These are phyloP conservation scores for Ogataea pilisensis DNA, from an alignment of 805 yeast genomes.

Conservation along the genomic window DNA sequence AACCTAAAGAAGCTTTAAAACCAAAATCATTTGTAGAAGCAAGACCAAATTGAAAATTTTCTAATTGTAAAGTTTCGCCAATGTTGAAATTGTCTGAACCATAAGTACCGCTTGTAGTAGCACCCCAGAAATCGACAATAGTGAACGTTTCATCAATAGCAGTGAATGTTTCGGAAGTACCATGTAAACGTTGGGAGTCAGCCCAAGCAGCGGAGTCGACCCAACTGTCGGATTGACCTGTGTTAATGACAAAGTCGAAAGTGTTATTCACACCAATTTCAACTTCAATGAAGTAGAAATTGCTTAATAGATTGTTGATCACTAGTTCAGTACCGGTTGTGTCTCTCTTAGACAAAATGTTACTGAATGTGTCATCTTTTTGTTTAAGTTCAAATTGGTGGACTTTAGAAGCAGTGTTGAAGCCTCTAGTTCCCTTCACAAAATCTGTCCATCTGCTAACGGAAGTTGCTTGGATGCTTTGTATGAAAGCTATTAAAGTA, in stretches of 20 bases:
- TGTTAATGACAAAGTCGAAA: slow-evolving; percentile 26
- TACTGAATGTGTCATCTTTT: neutral
- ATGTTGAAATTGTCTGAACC: slow-evolving; percentile 18
- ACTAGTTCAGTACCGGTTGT: slow-evolving; percentile 10
- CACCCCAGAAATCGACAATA: slow-evolving; percentile 9
- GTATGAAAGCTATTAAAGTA: neutral
- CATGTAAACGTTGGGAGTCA: neutral
- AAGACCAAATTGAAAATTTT: slow-evolving; percentile 18
- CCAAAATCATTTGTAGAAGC: slow-evolving; percentile 14
- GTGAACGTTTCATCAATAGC: slow-evolving; percentile 9
- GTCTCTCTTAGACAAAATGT: slow-evolving; percentile 11
- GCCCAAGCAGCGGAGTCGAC: slow-evolving; percentile 13
- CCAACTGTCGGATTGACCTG: slow-evolving; percentile 31
- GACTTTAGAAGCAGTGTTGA: neutral
- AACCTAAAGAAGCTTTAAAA: slow-evolving; percentile 17
- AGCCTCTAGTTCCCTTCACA: neutral
- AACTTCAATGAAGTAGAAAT: slow-evolving; percentile 18
- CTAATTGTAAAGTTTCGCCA: slow-evolving; percentile 8
- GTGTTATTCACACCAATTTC: slow-evolving; percentile 25
- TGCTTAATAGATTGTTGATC: slow-evolving; percentile 15
- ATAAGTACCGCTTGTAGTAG: slow-evolving; percentile 13
- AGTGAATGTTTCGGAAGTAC: slow-evolving; percentile 9
- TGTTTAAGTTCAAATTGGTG: slow-evolving; percentile 3
- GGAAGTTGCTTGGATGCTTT: neutral
- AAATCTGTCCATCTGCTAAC: neutral